Evolutionary conservation across 1,284 basidiomycete genomes (phyloP).

Genomic region (Tausonia pullulans): DNA sequence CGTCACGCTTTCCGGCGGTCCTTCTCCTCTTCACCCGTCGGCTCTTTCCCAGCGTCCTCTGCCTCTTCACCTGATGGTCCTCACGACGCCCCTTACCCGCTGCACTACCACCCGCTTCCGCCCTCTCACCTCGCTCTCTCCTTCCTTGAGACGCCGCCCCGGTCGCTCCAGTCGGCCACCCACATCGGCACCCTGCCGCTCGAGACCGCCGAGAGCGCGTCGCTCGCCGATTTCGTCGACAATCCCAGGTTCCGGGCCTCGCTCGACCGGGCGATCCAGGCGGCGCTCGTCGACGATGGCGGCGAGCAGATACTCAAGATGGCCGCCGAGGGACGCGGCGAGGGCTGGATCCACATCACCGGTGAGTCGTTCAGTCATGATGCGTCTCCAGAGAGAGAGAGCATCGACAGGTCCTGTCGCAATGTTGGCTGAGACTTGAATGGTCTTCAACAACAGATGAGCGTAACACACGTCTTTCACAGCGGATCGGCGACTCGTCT

Average conservation of each 20-base stretch:
- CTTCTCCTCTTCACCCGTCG: too few relatives aligned
- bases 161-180: background rate
- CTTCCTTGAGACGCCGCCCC: slow-evolving; percentile 2
- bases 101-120: slow-evolving; percentile 8
- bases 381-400: too few relatives aligned
- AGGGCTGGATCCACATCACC: slow-evolving; percentile 7
- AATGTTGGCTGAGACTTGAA: too few relatives aligned
- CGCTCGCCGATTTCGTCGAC: background rate
- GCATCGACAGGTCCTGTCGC: too few relatives aligned
- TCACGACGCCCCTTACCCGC: background rate
- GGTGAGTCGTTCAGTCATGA: background rate
- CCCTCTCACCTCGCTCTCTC: slow-evolving; percentile 4
- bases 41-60: too few relatives aligned
- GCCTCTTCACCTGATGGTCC: too few relatives aligned
- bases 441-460: slow-evolving; percentile 1
- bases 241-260: background rate
- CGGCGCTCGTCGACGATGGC: background rate
- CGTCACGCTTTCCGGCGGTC: too few relatives aligned
- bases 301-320: slow-evolving; percentile 3
- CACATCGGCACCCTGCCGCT: slow-evolving; percentile 6
- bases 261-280: slow-evolving; percentile 5
- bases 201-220: background rate
- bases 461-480: slow-evolving; percentile 5
- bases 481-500: slow-evolving; percentile 2
- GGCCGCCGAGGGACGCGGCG: slow-evolving; percentile 1